A percentile compares a stretch with the other conserved stretches of the same genome.
phyloP scores from a whole-genome alignment of 805 yeast genomes.

The Hanseniaspora thailandica region DNA sequence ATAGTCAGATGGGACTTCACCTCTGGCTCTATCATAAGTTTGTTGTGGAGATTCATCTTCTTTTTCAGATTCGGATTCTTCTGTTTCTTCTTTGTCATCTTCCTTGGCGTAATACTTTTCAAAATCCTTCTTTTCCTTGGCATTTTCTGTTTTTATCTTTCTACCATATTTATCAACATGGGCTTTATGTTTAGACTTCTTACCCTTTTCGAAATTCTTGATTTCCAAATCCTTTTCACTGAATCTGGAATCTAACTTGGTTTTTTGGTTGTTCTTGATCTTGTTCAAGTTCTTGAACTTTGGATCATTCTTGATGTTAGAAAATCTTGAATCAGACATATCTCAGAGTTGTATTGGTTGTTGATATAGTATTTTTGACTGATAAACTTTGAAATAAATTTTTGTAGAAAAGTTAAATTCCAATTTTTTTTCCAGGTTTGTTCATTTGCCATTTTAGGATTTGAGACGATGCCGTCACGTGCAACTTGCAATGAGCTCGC shows the following conservation, averaged over 20 bases:
- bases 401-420: not conserved
- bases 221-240: conserved; percentile 49
- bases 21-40: conserved; percentile 52
- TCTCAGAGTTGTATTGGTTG: conserved; percentile 15
- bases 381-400: not conserved
- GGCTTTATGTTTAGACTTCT: conserved; percentile 40
- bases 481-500: not conserved
- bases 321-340: conserved; percentile 65
- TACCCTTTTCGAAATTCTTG: conserved; percentile 5
- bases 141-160: conserved; percentile 35
- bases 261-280: conserved; percentile 63
- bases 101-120: conserved; percentile 52
- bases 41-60: conserved; percentile 15
- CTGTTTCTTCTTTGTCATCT: conserved; percentile 20
- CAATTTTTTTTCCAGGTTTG: not conserved
- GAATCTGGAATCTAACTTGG: conserved; percentile 78
- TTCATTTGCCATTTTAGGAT: not conserved
- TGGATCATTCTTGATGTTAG: conserved; percentile 74
- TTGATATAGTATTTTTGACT: not conserved
- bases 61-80: conserved; percentile 21
- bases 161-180: conserved; percentile 79
- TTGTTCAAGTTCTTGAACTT: conserved; percentile 43
- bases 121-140: conserved; percentile 39
- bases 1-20: conserved; percentile 41
- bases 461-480: not conserved